phyloP scores from a whole-genome alignment of 2,329 filamentous ascomycete genomes.

The Arthrinium puccinioides region DNA sequence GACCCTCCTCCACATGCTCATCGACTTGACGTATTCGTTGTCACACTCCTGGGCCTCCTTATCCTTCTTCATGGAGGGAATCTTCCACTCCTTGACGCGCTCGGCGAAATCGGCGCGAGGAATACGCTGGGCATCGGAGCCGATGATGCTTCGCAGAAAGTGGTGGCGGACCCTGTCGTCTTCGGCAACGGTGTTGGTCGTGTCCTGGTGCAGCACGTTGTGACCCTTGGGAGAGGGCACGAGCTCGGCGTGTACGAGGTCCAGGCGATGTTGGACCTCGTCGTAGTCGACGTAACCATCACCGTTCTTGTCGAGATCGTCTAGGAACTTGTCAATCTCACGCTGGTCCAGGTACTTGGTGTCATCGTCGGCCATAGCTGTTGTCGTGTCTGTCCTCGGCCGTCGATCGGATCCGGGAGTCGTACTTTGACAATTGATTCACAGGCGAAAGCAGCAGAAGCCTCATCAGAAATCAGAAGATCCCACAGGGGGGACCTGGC shows the following conservation, averaged over 20 bases:
- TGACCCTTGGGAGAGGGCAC: conserved; percentile 37
- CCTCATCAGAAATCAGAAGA: too few species aligned
- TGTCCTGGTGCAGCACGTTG: conserved; percentile 31
- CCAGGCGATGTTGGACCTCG: conserved; percentile 27
- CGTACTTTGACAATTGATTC: too few species aligned
- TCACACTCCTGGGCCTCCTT: conserved; percentile 38
- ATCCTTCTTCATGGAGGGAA: conserved; percentile 39
- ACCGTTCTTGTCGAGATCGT: conserved; percentile 43
- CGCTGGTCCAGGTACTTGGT: conserved; percentile 32
- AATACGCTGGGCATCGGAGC: conserved; percentile 32
- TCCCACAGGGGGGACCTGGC: too few species aligned
- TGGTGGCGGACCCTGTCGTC: conserved; percentile 36
- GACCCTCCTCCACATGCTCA: conserved; percentile 36
- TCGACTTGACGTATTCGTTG: conserved; percentile 35
- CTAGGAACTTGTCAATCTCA: conserved; percentile 44
- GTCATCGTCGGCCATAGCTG: neutral
- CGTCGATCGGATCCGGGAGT: too few species aligned
- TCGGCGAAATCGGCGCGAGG: conserved; percentile 37
- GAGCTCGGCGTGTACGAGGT: conserved; percentile 43
- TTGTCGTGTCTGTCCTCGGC: too few species aligned
- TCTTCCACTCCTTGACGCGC: conserved; percentile 36
- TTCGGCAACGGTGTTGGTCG: conserved; percentile 11
- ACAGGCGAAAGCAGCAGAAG: too few species aligned
- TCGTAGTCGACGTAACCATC: conserved; percentile 38
- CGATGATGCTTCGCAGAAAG: conserved; percentile 44